Evolutionary conservation across 2,329 filamentous ascomycete genomes (phyloP).

Genomic region (Lithohypha guttulata): DNA sequence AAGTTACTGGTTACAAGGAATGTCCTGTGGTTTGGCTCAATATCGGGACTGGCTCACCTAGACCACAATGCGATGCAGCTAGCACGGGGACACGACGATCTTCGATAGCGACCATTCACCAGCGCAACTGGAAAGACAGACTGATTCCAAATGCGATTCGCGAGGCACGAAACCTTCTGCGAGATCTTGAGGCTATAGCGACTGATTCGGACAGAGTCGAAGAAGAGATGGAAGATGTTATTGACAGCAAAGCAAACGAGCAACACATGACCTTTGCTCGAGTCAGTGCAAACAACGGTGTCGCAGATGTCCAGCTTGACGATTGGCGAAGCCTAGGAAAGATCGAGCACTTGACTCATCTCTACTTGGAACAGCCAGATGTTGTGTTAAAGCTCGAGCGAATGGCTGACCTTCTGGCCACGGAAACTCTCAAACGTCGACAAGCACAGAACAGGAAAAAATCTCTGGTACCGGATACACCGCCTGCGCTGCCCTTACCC

Average conservation of each 20-base stretch:
- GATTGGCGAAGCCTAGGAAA: constrained; percentile 13
- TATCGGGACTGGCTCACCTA: constrained; percentile 15
- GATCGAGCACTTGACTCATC: constrained; percentile 14
- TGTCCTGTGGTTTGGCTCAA: constrained; percentile 17
- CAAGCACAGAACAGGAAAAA: not conserved
- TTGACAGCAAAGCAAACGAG: constrained; percentile 12
- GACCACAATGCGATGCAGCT: constrained; percentile 2
- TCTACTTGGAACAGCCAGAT: constrained; percentile 13
- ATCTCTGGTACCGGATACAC: not conserved
- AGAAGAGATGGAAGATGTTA: constrained; percentile 11
- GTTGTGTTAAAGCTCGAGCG: constrained; percentile 9
- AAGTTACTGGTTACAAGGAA: constrained; percentile 11
- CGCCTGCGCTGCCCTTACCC: not conserved
- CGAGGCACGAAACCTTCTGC: constrained; percentile 12
- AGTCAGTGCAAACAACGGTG: constrained; percentile 18
- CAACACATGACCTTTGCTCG: constrained; percentile 14
- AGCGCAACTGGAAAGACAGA: constrained; percentile 15
- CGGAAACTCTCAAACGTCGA: constrained; percentile 4
- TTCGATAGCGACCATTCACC: not conserved
- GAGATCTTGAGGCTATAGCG: constrained; percentile 17
- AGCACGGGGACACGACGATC: not conserved
- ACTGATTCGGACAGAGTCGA: constrained; percentile 16
- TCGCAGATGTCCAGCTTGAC: constrained; percentile 16
- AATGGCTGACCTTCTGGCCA: constrained; percentile 13
- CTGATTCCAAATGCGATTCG: constrained; percentile 15